Evolutionary conservation across 257 asterid genomes (phyloP).

Genomic region (Capsicum baccatum): DNA sequence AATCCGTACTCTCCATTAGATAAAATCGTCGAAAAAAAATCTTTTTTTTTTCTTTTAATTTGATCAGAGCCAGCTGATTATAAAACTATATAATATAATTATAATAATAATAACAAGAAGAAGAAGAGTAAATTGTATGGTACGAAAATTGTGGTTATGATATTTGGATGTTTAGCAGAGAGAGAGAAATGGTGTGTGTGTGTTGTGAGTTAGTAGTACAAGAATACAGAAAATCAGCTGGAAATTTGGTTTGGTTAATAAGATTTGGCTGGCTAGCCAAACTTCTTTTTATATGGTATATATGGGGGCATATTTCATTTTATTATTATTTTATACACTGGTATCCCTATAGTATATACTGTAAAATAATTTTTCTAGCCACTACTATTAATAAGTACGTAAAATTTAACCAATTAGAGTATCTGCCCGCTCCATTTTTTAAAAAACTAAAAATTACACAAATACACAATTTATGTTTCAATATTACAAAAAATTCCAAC

Average conservation of each 20-base stretch:
- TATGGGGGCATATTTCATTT: slow-evolving; percentile 1
- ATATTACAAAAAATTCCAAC: no score
- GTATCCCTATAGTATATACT: background rate
- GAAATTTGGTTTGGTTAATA: slow-evolving; percentile 24
- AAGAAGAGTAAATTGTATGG: background rate
- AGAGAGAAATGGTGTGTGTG: slow-evolving; percentile 24
- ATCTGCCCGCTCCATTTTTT: background rate
- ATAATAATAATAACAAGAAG: background rate
- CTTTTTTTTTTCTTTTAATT: background rate
- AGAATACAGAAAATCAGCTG: slow-evolving; percentile 27
- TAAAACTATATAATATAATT: background rate
- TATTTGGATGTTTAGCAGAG: background rate
- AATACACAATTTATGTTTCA: no score
- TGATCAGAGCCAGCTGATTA: background rate
- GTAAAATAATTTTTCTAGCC: background rate
- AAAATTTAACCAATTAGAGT: background rate
- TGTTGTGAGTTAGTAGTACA: slow-evolving; percentile 8
- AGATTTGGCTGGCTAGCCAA: slow-evolving; percentile 24
- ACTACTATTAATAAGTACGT: background rate
- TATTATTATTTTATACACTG: background rate
- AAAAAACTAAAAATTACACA: no score
- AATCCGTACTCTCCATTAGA: slow-evolving; percentile 50
- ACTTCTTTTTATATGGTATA: slow-evolving; percentile 44
- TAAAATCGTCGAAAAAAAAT: background rate
- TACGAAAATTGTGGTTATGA: slow-evolving; percentile 2